phyloP scores from a whole-genome alignment of 305 asterid species.

The Fraxinus nigra region DNA sequence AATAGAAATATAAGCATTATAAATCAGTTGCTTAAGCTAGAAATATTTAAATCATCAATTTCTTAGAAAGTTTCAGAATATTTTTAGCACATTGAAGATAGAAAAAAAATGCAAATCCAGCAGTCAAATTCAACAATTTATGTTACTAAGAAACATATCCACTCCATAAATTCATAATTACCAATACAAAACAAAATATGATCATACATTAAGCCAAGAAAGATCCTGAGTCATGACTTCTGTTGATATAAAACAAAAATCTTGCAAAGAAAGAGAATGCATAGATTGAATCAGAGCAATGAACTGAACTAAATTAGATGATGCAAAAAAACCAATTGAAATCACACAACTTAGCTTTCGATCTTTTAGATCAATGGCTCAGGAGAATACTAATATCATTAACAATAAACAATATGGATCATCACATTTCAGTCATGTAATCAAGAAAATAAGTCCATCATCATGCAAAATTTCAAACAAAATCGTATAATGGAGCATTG shows the following conservation, averaged over 20 bases:
- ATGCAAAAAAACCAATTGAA: neutral
- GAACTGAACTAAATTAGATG: neutral
- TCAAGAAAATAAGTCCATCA: neutral
- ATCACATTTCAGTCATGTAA: neutral
- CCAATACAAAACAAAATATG: neutral
- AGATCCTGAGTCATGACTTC: neutral
- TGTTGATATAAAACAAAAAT: neutral
- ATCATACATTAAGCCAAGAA: neutral
- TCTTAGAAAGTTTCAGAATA: neutral
- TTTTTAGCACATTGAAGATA: neutral
- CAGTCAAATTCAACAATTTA: neutral
- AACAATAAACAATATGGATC: neutral
- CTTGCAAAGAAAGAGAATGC: neutral
- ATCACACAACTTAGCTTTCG: neutral
- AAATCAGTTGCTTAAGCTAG: neutral
- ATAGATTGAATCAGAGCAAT: neutral
- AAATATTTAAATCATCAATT: neutral
- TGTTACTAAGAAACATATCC: neutral
- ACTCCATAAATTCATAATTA: neutral
- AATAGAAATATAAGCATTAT: neutral
- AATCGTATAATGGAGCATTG: neutral
- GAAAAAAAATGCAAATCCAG: neutral
- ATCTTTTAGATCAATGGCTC: neutral
- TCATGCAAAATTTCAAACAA: neutral
- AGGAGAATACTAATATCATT: neutral